Evolutionary conservation across 768 basidiomycete genomes (phyloP).

Genomic region (Pleurotus platypus): DNA sequence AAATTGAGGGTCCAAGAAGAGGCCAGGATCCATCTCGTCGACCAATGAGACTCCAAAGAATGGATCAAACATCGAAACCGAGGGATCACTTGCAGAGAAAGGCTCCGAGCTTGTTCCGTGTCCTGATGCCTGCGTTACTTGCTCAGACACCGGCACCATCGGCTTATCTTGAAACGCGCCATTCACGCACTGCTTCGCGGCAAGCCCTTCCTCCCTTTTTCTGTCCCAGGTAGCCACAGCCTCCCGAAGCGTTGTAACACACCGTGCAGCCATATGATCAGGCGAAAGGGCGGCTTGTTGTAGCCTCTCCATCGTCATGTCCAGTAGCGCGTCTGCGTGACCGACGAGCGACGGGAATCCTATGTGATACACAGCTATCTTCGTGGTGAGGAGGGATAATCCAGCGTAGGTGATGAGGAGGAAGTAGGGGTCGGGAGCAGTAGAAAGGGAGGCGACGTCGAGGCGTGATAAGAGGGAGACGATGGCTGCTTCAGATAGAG

Average conservation of each 20-base stretch:
- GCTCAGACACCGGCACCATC: no score
- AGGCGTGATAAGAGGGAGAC: constrained; percentile 25
- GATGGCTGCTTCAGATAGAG: constrained; percentile 32
- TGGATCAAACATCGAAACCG: neutral
- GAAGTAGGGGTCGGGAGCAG: constrained; percentile 37
- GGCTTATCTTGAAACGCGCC: neutral
- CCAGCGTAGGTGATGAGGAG: constrained; percentile 31
- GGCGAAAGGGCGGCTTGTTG: constrained; percentile 28
- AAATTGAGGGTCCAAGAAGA: constrained; percentile 3
- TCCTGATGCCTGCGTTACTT: neutral
- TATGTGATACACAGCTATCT: constrained; percentile 35
- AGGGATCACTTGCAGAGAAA: neutral
- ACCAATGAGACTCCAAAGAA: neutral
- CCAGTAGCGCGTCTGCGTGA: constrained; percentile 32
- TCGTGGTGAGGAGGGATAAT: constrained; percentile 37
- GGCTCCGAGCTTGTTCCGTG: neutral
- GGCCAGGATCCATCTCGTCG: neutral
- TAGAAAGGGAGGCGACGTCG: constrained; percentile 30
- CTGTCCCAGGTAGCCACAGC: neutral
- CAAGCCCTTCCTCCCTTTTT: neutral
- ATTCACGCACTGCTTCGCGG: neutral
- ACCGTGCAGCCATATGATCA: constrained; percentile 32
- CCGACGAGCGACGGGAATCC: constrained; percentile 28
- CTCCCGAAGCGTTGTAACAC: neutral
- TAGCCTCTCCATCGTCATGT: constrained; percentile 29